Evolutionary conservation across 2,329 filamentous ascomycete genomes (phyloP).

Genomic region (Grosmannia clavigera): DNA sequence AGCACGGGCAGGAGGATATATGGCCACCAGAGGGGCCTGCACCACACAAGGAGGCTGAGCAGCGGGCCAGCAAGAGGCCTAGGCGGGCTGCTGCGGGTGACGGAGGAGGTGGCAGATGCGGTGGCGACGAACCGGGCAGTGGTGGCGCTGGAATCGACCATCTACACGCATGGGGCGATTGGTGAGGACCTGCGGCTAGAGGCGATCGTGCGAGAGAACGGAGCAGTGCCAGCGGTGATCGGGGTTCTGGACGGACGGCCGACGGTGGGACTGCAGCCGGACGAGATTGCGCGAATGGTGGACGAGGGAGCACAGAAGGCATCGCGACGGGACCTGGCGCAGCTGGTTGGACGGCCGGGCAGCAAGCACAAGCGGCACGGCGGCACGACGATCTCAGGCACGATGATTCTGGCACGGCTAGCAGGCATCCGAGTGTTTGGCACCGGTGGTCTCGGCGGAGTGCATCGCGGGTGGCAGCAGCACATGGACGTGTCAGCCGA

Average conservation of each 20-base stretch:
- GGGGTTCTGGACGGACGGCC: slow-evolving; percentile 77
- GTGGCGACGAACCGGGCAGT: slow-evolving; percentile 64
- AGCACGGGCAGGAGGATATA: background rate
- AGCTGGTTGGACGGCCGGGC: slow-evolving; percentile 47
- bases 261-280: slow-evolving; percentile 59
- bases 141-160: slow-evolving; percentile 88
- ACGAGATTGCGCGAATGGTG: slow-evolving; percentile 64
- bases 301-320: slow-evolving; percentile 65
- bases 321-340: slow-evolving; percentile 76
- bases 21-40: background rate
- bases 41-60: background rate
- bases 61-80: background rate
- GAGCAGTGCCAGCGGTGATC: slow-evolving; percentile 80
- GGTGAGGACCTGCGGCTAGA: slow-evolving; percentile 64
- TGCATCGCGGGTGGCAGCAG: slow-evolving; percentile 76
- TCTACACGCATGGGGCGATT: slow-evolving; percentile 88
- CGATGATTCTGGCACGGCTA: slow-evolving; percentile 76
- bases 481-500: slow-evolving; percentile 93
- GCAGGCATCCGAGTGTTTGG: slow-evolving; percentile 89
- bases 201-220: slow-evolving; percentile 65
- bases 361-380: slow-evolving; percentile 47
- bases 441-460: slow-evolving; percentile 86
- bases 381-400: slow-evolving; percentile 86
- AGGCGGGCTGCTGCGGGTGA: slow-evolving; percentile 48
- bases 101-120: slow-evolving; percentile 72